phyloP scores from a whole-genome alignment of 352 stramenopile species.

The Phytophthora ohioensis region DNA sequence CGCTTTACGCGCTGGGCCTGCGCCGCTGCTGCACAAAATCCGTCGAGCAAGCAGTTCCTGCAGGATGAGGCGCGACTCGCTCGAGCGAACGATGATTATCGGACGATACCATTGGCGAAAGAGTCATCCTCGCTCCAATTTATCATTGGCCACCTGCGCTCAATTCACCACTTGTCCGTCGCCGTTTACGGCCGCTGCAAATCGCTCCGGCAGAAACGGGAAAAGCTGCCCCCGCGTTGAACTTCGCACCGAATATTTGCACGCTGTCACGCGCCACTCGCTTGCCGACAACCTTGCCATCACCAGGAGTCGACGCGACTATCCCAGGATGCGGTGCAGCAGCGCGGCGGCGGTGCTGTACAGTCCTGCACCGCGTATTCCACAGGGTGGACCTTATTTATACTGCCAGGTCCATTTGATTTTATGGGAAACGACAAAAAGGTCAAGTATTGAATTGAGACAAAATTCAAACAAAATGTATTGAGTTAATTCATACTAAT shows the following conservation, averaged over 20 bases:
- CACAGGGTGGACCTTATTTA: too few species aligned
- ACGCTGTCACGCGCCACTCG: constrained; percentile 10
- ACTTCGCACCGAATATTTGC: constrained; percentile 26
- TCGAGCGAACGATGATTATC: constrained; percentile 8
- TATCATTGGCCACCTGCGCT: constrained; percentile 10
- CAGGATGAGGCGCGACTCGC: constrained; percentile 10
- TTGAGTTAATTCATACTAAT: too few species aligned
- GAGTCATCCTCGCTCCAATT: constrained; percentile 12
- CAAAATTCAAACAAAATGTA: too few species aligned
- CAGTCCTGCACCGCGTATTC: too few species aligned
- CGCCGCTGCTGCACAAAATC: constrained; percentile 27
- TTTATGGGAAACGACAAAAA: too few species aligned
- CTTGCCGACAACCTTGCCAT: not conserved
- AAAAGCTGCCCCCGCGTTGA: constrained; percentile 13
- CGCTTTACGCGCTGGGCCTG: constrained; percentile 1
- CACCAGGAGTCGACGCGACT: constrained; percentile 3
- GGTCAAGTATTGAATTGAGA: too few species aligned
- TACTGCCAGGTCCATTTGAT: too few species aligned
- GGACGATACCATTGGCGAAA: constrained; percentile 1
- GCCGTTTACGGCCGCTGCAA: constrained; percentile 24
- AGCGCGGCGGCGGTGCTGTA: too few species aligned
- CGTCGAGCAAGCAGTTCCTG: constrained; percentile 21
- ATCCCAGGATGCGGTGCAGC: not conserved
- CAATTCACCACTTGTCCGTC: constrained; percentile 16
- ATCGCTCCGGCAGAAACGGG: not conserved